These are phyloP conservation scores for Phytophthora pini DNA, from an alignment of 352 stramenopile species.

Conservation along the genomic window DNA sequence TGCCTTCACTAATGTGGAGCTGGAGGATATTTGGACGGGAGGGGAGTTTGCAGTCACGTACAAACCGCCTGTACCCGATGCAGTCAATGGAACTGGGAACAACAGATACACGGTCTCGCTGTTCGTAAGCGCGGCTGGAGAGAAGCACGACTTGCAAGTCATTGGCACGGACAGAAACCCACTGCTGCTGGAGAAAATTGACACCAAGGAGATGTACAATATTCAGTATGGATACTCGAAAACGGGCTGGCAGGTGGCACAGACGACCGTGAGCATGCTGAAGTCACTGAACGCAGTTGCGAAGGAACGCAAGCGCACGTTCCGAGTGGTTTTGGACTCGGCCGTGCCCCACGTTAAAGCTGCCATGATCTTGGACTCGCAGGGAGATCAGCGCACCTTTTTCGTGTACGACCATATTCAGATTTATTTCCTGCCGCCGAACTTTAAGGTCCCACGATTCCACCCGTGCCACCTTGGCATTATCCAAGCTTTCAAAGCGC, in stretches of 20 bases:
- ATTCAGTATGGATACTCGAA: conserved; percentile 87
- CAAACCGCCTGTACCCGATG: conserved; percentile 40
- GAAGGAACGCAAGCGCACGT: conserved; percentile 75
- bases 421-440: conserved; percentile 83
- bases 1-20: conserved; percentile 59
- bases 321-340: conserved; percentile 83
- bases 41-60: conserved; percentile 78
- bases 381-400: conserved; percentile 87
- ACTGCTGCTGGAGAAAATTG: conserved; percentile 62
- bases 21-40: conserved; percentile 84
- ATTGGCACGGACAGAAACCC: conserved; percentile 73
- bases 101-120: conserved; percentile 73
- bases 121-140: conserved; percentile 78
- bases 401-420: conserved; percentile 87
- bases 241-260: conserved; percentile 79
- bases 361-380: conserved; percentile 86
- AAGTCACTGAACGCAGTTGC: conserved; percentile 81
- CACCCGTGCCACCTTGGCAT: conserved; percentile 80
- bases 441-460: conserved; percentile 77
- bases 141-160: conserved; percentile 86
- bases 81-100: conserved; percentile 14
- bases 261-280: conserved; percentile 82
- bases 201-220: conserved; percentile 66
- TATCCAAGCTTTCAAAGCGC: conserved; percentile 82
- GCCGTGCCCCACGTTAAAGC: conserved; percentile 86